Evolutionary conservation across 2,329 filamentous ascomycete species (phyloP).

Genomic region (Alternaria gansuensis): DNA sequence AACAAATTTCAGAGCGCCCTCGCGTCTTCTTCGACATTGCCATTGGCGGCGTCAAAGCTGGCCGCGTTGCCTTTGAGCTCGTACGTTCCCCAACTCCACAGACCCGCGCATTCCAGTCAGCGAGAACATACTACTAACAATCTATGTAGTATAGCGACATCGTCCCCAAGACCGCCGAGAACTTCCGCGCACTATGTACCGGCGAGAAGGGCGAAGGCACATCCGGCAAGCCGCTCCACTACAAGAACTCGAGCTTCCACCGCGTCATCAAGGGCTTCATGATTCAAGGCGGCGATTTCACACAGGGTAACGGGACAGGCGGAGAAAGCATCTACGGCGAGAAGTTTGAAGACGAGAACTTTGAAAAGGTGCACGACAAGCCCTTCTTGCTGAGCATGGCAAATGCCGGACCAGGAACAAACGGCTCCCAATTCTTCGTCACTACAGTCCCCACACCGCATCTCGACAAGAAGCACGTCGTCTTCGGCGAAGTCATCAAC

Average conservation of each 20-base stretch:
- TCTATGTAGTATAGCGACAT: conserved; percentile 56
- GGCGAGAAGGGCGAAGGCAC: conserved; percentile 90
- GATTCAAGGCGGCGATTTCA: conserved; percentile 98
- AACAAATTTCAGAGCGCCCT: conserved; percentile 64
- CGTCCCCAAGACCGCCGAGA: conserved; percentile 94
- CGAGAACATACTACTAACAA: conserved; percentile 15
- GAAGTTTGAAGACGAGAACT: conserved; percentile 98
- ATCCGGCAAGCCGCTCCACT: conserved; percentile 84
- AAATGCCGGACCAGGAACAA: conserved; percentile 93
- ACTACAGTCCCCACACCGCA: conserved; percentile 96
- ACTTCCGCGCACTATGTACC: conserved; percentile 93
- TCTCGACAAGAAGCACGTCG: conserved; percentile 94
- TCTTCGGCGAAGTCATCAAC: conserved; percentile 92
- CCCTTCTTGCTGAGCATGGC: conserved; percentile 98
- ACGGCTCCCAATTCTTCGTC: conserved; percentile 98
- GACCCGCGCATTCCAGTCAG: background rate
- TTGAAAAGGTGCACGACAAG: conserved; percentile 87
- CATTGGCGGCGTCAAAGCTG: conserved; percentile 76
- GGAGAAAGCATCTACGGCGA: conserved; percentile 97
- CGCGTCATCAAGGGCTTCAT: conserved; percentile 98
- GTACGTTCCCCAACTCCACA: conserved; percentile 56
- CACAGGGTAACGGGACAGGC: conserved; percentile 89
- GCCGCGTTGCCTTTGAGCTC: conserved; percentile 87
- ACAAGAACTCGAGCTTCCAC: conserved; percentile 92
- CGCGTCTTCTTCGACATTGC: conserved; percentile 94